These are phyloP conservation scores for Ustilago tritici DNA, from an alignment of 1,284 basidiomycete genomes.

Conservation along the genomic window DNA sequence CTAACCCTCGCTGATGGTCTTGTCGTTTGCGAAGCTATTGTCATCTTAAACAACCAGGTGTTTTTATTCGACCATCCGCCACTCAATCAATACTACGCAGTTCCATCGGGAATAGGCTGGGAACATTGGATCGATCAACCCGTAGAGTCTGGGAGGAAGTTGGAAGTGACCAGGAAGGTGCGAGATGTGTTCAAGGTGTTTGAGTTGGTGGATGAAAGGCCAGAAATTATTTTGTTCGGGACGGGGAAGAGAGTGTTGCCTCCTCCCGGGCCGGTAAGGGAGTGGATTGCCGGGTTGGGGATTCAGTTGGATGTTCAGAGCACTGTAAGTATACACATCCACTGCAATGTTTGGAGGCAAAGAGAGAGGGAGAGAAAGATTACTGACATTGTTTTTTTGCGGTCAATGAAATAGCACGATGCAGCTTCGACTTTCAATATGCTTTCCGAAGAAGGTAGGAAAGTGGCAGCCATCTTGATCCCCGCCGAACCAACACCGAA, in stretches of 20 bases:
- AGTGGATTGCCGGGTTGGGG: conserved; percentile 81
- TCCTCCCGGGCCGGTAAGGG: conserved; percentile 78
- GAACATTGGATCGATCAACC: conserved; percentile 77
- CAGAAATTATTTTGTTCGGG: conserved; percentile 90
- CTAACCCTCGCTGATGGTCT: conserved; percentile 74
- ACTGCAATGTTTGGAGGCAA: too few relatives aligned
- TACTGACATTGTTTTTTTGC: background rate
- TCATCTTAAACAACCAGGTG: conserved; percentile 84
- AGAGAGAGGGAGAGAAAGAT: background rate
- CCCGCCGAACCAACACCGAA: conserved; percentile 71
- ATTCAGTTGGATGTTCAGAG: conserved; percentile 95
- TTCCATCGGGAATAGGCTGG: conserved; percentile 70
- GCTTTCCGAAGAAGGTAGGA: conserved; percentile 88
- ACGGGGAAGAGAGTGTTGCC: conserved; percentile 82
- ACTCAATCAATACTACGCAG: conserved; percentile 67
- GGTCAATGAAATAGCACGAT: conserved; percentile 74
- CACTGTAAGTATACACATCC: conserved; percentile 75
- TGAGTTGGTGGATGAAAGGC: conserved; percentile 52
- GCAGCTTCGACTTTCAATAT: conserved; percentile 95
- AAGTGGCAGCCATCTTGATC: conserved; percentile 87
- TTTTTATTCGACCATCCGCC: conserved; percentile 89
- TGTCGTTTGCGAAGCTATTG: conserved; percentile 79
- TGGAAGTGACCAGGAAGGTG: conserved; percentile 27
- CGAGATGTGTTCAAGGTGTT: conserved; percentile 48
- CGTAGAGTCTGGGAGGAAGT: conserved; percentile 14